phyloP scores from a whole-genome alignment of 1,284 basidiomycete species.

The Cystobasidiaceae sp. region DNA sequence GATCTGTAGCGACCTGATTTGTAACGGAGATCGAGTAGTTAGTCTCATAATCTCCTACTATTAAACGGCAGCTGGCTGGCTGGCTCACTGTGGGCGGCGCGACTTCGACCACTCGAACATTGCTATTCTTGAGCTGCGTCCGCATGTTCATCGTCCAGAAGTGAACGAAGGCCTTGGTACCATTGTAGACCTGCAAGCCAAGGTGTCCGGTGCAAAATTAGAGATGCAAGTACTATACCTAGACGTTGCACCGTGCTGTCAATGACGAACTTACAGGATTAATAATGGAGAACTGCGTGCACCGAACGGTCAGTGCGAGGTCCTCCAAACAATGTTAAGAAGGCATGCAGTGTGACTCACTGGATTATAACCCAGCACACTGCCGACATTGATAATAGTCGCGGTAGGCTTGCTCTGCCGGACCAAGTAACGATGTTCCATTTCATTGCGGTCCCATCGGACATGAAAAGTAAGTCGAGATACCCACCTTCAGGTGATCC shows the following conservation, averaged over 20 bases:
- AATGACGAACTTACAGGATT: neutral
- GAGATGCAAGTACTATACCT: neutral
- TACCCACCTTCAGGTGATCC: slow-evolving; percentile 38
- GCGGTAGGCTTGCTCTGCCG: slow-evolving; percentile 34
- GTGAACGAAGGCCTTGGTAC: slow-evolving; percentile 41
- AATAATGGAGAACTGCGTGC: slow-evolving; percentile 26
- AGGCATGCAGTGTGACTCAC: slow-evolving; percentile 3
- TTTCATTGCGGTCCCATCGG: neutral
- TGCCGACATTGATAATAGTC: slow-evolving; percentile 42
- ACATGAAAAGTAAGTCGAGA: too few relatives aligned
- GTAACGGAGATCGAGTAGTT: neutral
- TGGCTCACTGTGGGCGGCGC: slow-evolving; percentile 43
- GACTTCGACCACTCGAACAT: slow-evolving; percentile 42
- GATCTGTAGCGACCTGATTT: slow-evolving; percentile 9
- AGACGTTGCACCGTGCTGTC: neutral
- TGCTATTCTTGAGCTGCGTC: slow-evolving; percentile 41
- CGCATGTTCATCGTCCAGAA: slow-evolving; percentile 43
- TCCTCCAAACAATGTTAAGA: neutral
- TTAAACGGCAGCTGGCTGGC: neutral
- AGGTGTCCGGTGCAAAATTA: neutral
- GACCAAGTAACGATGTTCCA: neutral
- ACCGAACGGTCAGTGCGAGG: neutral
- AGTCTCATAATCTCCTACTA: neutral
- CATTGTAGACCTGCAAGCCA: slow-evolving; percentile 34
- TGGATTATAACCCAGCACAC: slow-evolving; percentile 41